Conservation (phyloP, 495 filamentous ascomycete species). For the Xylaria bambusicola region DNA sequence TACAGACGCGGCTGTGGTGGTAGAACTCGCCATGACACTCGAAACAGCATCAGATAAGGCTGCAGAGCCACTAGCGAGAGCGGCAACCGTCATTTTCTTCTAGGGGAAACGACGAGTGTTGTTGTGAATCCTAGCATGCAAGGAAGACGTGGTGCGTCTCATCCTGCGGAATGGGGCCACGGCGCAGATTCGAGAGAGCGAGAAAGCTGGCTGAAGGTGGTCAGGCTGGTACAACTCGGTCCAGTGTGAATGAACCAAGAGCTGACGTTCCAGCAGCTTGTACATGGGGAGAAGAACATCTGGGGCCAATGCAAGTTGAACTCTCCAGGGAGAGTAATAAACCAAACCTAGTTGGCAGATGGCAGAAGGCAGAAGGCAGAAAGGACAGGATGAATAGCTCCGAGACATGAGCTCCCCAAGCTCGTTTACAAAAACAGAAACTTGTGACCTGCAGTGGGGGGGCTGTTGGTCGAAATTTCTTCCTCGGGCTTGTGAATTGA, state of each 20-base stretch:
- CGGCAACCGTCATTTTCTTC: conserved; percentile 22
- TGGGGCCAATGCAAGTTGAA: conserved; percentile 10
- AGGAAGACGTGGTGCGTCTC: neutral
- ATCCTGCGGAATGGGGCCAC: conserved; percentile 1
- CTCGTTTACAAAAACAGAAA: conserved; percentile 11
- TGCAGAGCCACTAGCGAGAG: conserved; percentile 13
- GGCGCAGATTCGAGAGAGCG: neutral
- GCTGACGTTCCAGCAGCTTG: conserved; percentile 12
- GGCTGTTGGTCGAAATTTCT: conserved; percentile 9
- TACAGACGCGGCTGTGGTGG: conserved; percentile 30
- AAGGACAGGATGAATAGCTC: conserved; percentile 28
- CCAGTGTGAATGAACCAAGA: conserved; percentile 10
- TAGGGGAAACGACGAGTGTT: neutral
- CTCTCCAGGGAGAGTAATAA: conserved; percentile 3
- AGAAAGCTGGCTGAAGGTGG: neutral
- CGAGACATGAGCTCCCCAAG: conserved; percentile 20
- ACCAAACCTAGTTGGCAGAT: conserved; percentile 8
- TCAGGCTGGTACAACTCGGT: neutral
- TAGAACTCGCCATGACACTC: conserved; percentile 26
- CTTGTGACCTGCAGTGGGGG: conserved; percentile 19
- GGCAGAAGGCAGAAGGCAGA: too few species aligned
- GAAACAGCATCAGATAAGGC: conserved; percentile 29
- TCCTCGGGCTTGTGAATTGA: neutral
- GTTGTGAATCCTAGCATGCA: neutral
- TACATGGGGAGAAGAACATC: conserved; percentile 31